Evolutionary conservation across 768 basidiomycete genomes (phyloP).

Genomic region (Serendipita vermifera): DNA sequence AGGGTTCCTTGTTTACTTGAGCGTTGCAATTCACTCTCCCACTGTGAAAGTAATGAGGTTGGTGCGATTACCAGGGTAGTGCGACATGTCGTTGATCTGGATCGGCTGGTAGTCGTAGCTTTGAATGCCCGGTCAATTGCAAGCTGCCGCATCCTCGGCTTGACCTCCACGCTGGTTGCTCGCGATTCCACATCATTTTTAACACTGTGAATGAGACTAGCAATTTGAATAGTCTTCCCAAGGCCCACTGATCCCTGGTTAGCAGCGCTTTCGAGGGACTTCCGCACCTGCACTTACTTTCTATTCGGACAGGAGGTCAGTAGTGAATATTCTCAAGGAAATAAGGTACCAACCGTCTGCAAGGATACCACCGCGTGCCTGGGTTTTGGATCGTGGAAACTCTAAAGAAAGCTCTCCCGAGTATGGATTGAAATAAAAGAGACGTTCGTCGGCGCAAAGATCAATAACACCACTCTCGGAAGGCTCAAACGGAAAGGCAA

Average conservation of each 20-base stretch:
- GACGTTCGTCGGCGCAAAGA: slow-evolving; percentile 62
- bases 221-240: slow-evolving; percentile 91
- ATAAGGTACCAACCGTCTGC: slow-evolving; percentile 30
- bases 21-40: slow-evolving; percentile 85
- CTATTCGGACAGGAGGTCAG: slow-evolving; percentile 16
- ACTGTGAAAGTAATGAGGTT: slow-evolving; percentile 80
- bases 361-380: slow-evolving; percentile 75
- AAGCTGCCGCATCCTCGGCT: slow-evolving; percentile 37
- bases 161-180: slow-evolving; percentile 18
- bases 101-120: slow-evolving; percentile 24
- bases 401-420: slow-evolving; percentile 78
- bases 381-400: slow-evolving; percentile 69
- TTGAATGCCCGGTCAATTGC: slow-evolving; percentile 54
- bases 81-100: slow-evolving; percentile 28
- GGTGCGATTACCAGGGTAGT: slow-evolving; percentile 89
- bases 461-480: slow-evolving; percentile 49
- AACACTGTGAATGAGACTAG: slow-evolving; percentile 68
- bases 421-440: slow-evolving; percentile 84
- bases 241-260: slow-evolving; percentile 84
- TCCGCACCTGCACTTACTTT: slow-evolving; percentile 31
- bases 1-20: slow-evolving; percentile 60
- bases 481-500: slow-evolving; percentile 54
- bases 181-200: slow-evolving; percentile 26
- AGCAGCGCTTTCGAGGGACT: too few species aligned
- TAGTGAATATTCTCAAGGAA: slow-evolving; percentile 18